Evolutionary conservation across 371 early-diverging fungal genomes (phyloP).

Genomic region (Mucor lusitanicus): DNA sequence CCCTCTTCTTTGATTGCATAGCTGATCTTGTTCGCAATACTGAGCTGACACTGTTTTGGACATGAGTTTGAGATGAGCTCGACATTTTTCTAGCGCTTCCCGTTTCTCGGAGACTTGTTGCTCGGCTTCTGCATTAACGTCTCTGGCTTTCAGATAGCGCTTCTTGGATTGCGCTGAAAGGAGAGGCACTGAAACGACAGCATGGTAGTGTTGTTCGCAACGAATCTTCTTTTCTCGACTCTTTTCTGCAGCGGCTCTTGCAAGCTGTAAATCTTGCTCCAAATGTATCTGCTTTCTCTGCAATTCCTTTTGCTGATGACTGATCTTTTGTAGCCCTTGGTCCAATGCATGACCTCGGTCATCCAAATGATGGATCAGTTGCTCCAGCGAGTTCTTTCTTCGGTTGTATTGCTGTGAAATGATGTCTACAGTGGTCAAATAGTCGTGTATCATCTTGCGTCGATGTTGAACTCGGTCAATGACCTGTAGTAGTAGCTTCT

Average conservation of each 20-base stretch:
- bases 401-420: slow-evolving; percentile 1
- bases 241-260: slow-evolving; percentile 19
- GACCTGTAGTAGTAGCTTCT: slow-evolving; percentile 5
- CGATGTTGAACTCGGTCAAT: slow-evolving; percentile 10
- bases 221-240: slow-evolving; percentile 27
- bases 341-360: slow-evolving; percentile 13
- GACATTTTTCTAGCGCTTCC: slow-evolving; percentile 26
- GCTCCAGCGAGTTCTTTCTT: neutral
- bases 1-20: slow-evolving; percentile 7
- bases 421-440: slow-evolving; percentile 1
- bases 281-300: slow-evolving; percentile 15
- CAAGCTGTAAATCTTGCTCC: slow-evolving; percentile 8
- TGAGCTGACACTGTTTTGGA: slow-evolving; percentile 12
- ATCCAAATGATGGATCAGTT: slow-evolving; percentile 8
- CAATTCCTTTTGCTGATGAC: slow-evolving; percentile 17
- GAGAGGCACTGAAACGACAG: slow-evolving; percentile 32
- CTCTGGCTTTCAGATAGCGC: slow-evolving; percentile 39
- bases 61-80: slow-evolving; percentile 14
- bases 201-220: slow-evolving; percentile 31
- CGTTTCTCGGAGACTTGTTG: slow-evolving; percentile 39
- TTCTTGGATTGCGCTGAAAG: slow-evolving; percentile 30
- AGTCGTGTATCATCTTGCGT: slow-evolving; percentile 1
- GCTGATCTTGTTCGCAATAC: slow-evolving; percentile 18
- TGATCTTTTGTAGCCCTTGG: slow-evolving; percentile 13
- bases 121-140: slow-evolving; percentile 36